Conservation (phyloP, 2,329 filamentous ascomycete genomes). For the Xylariales sp. region DNA sequence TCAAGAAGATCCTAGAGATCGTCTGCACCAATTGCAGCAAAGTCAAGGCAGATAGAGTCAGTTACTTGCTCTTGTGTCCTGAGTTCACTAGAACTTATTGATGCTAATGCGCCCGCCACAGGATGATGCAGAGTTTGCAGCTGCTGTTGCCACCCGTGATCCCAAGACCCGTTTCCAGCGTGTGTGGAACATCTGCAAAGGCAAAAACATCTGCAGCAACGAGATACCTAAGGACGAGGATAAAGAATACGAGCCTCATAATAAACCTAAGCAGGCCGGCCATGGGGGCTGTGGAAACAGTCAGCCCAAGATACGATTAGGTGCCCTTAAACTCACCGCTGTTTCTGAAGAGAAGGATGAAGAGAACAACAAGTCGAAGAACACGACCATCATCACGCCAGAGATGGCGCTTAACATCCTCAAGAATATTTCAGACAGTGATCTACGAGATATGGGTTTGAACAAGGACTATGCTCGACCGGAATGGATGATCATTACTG, state of each 20-base stretch:
- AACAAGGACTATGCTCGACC: conserved; percentile 95
- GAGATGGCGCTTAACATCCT: conserved; percentile 88
- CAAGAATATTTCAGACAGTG: conserved; percentile 82
- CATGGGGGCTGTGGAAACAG: conserved; percentile 95
- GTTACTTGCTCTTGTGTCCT: conserved; percentile 73
- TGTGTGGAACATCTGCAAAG: conserved; percentile 93
- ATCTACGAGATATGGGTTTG: conserved; percentile 87
- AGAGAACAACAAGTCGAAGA: conserved; percentile 77
- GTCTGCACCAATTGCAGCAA: conserved; percentile 99
- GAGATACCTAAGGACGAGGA: conserved; percentile 78
- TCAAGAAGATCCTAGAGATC: conserved; percentile 98
- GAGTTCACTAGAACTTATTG: conserved; percentile 61
- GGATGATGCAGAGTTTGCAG: conserved; percentile 85
- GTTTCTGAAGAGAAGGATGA: conserved; percentile 81
- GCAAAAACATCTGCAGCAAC: conserved; percentile 85
- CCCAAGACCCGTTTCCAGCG: conserved; percentile 94
- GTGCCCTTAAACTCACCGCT: conserved; percentile 84
- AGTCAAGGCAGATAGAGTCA: conserved; percentile 97
- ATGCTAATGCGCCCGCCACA: conserved; percentile 71
- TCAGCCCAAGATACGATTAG: conserved; percentile 88
- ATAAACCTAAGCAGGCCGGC: conserved; percentile 66
- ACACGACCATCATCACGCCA: conserved; percentile 85
- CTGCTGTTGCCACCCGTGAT: conserved; percentile 86
- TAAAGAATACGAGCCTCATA: conserved; percentile 71
- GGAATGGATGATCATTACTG: conserved; percentile 98